Base-by-base conservation (phyloP, 768 basidiomycete genomes). In the Lactarius tabidus region DNA sequence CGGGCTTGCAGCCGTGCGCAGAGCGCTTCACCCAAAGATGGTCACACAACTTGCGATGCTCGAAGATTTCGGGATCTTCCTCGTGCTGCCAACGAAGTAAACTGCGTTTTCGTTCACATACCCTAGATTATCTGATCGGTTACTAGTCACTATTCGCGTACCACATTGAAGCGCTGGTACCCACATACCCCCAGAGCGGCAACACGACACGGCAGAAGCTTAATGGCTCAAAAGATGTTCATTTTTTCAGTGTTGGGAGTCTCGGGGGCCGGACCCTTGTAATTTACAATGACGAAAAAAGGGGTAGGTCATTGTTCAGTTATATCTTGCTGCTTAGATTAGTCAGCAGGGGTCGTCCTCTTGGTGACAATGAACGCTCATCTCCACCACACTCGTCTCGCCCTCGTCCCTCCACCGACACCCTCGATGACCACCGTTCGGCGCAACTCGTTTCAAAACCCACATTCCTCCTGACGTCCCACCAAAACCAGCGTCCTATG, bases 41-140 rank as follows among this genome's bases (percentile, higher is more conserved):
- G 95, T 98, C 36, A 95, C 93, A 0, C 94, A 97, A 72, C 93
- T 93, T 73, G 95, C 95, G 0, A 95, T 98, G 83, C 79, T 98
- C 7, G 94, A 97, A 73, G 92, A 96, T 67, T 98, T 97, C 75
- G 92, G 94, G 18, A 94, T 98, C 69, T 95, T 99, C 81, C 82
- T 98, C 31, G 96, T 98, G 6, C 79, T 98, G 93, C 95, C 9
- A 94, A 97, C 76, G 95, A 95, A 81, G 91, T 86, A 56, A 60
- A 39, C 62, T 45, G 68, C n/a, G n/a, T n/a, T 29, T 35, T 2
- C n/a, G n/a, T n/a, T 17, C 29, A 33, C 29, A 15, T 26, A 31
- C 2, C 18, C 14, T 29, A 12, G 39, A 29, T 29, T 2, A 54
- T 56, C 39, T 45, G 26, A 64, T 17, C 20, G 57, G 29, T 35